phyloP scores from a whole-genome alignment of 2,329 filamentous ascomycete genomes.

The Botrytis porri region DNA sequence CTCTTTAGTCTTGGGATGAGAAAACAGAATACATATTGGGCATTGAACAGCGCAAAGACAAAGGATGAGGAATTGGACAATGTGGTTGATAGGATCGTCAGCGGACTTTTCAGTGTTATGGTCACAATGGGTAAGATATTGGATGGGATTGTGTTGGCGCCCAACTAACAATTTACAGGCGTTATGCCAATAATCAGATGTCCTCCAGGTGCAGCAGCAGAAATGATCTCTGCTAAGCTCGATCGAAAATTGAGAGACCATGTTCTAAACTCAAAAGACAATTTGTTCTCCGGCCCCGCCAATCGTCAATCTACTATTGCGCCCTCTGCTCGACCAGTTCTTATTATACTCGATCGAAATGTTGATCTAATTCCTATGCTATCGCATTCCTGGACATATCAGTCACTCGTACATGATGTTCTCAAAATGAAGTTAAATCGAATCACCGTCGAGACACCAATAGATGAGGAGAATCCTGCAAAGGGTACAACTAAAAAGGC shows the following conservation, averaged over 20 bases:
- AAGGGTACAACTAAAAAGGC: conserved; percentile 80
- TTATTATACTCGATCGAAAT: conserved; percentile 92
- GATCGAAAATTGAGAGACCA: conserved; percentile 96
- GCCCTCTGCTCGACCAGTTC: conserved; percentile 75
- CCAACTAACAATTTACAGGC: conserved; percentile 48
- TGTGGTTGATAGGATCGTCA: conserved; percentile 87
- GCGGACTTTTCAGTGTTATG: conserved; percentile 93
- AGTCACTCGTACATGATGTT: conserved; percentile 78
- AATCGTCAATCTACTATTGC: conserved; percentile 59
- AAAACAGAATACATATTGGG: conserved; percentile 88
- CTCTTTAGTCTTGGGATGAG: conserved; percentile 92
- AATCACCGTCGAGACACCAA: conserved; percentile 83
- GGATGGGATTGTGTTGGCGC: background rate
- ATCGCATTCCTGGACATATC: conserved; percentile 91
- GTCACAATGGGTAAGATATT: conserved; percentile 82
- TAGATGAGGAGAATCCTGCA: conserved; percentile 71
- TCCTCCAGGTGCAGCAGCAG: conserved; percentile 87
- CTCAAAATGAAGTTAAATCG: conserved; percentile 82
- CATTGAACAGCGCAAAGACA: conserved; percentile 89
- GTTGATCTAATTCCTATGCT: conserved; percentile 96
- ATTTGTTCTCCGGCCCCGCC: conserved; percentile 70
- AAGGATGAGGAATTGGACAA: conserved; percentile 86
- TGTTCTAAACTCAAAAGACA: conserved; percentile 95
- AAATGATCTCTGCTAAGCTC: conserved; percentile 90
- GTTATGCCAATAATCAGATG: conserved; percentile 94